Conservation (phyloP, 441 rosid genomes). For the Syzygium malaccense region DNA sequence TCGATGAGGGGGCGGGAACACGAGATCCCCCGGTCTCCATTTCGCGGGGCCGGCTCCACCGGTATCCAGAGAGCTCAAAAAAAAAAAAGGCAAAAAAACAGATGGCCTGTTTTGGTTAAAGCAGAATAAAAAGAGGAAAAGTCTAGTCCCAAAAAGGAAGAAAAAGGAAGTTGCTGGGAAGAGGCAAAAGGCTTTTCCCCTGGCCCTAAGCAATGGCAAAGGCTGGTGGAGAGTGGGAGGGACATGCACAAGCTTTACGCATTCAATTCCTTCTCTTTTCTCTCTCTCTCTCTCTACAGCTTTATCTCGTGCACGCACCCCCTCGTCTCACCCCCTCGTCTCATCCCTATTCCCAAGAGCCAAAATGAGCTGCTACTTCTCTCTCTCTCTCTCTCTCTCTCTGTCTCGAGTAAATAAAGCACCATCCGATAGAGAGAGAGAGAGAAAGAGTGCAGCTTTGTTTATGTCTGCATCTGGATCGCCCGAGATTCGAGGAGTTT, state of each 20-base stretch:
- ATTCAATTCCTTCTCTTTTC: not conserved
- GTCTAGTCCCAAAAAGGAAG: not conserved
- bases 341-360: not conserved
- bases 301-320: not conserved
- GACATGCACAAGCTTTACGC: not conserved
- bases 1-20: not conserved
- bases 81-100: not conserved
- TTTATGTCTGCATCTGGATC: not conserved
- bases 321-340: no score
- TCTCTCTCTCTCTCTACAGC: not conserved
- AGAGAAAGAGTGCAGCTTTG: not conserved
- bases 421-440: not conserved
- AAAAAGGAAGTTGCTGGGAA: not conserved
- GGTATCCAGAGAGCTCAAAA: not conserved
- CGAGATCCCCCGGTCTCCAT: not conserved
- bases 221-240: not conserved
- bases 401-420: no score
- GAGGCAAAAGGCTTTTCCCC: not conserved
- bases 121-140: not conserved
- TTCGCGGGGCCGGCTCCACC: not conserved
- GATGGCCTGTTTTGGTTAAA: not conserved
- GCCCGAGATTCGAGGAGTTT: not conserved
- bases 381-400: no score
- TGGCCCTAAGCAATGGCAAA: not conserved
- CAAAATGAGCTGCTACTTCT: not conserved